These are phyloP conservation scores for Medicago truncatula DNA, from an alignment of 306 rosid genomes.

Conservation along the genomic window MtrunA17r5.0-ANR NC_053048.1:1415001-1415500, in stretches of 20 bases:
- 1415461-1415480: conserved; percentile 82
- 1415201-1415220: conserved; percentile 48
- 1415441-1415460: conserved; percentile 87
- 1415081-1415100: conserved; percentile 43
- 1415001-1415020: conserved; percentile 30
- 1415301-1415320: background rate
- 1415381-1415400: conserved; percentile 52
- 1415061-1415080: conserved; percentile 39
- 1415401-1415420: conserved; percentile 82
- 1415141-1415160: background rate
- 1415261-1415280: conserved; percentile 60
- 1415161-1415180: background rate
- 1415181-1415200: background rate
- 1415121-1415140: background rate
- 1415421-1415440: conserved; percentile 88
- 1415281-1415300: conserved; percentile 23
- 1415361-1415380: background rate
- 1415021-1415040: conserved; percentile 56
- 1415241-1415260: conserved; percentile 53
- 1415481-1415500: conserved; percentile 73
- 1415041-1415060: conserved; percentile 46
- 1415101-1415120: conserved; percentile 44
- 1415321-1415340: background rate
- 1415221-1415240: conserved; percentile 43
- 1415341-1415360: background rate